Evolutionary conservation across 2,329 filamentous ascomycete species (phyloP), one percentile per base, ranked within the genome.

Genomic region (Xylariomycetidae sp.): DNA sequence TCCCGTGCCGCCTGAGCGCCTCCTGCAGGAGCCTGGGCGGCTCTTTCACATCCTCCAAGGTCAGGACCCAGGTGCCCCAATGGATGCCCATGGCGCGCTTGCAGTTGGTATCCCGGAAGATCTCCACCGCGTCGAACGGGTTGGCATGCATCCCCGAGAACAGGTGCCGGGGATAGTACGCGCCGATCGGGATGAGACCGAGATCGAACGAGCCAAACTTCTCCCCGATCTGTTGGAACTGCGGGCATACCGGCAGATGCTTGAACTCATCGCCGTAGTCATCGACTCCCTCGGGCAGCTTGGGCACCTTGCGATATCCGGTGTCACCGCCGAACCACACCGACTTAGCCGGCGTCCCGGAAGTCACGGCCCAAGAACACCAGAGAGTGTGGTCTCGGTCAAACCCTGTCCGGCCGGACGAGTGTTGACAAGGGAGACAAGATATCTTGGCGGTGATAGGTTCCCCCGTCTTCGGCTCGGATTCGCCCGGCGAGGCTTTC

Each of bases 271-370:
- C 65, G 6, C 70, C 74, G 56, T 88, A 88, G 63, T 94, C 87
- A 56, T 94, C 85, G 4, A 56, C 52, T 16, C 61, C 72, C 4
- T 69, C 61, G 0, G 80, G 73, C 0, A 85, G 54, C 33, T 74
- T 63, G 3, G 85, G 82, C 1, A 96, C 86, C 6, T 76, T 64
- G 41, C 90, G 80, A 62, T 97, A 97, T 26, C 89, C 90, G 2
- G 90, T 96, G 63, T 97, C 90, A 41, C 87, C 87, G 43, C 66
- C 88, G 57, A 96, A 96, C 69, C 81, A 95, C 25, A 95, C 76
- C n/a, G 81, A 88, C 50, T 81, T 82, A 13, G 74, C 77, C 15
- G 47, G 41, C 5, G 23, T 22, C 4, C 79, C 82, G 1, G 83
- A 86, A 18, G 72, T 67, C 13, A 97, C 72, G 33, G 76, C 81